A percentile compares a stretch with the other conserved stretches of the same genome.
Evolutionary conservation across 148 eudicot genomes (phyloP).

Genomic region (Fagopyrum esculentum): DNA sequence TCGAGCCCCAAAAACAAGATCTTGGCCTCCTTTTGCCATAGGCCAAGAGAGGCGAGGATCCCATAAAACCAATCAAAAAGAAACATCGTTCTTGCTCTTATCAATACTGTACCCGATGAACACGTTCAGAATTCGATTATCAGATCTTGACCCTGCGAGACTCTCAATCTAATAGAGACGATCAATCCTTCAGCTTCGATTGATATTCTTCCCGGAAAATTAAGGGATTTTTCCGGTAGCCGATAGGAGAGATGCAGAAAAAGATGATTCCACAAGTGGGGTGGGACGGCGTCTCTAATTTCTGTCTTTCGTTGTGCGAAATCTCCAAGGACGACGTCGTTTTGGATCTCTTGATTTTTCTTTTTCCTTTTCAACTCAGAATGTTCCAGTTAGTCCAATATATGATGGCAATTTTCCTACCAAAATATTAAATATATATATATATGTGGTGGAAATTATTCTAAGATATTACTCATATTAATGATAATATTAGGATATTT

Average conservation of each 20-base stretch:
- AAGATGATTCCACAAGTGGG: not conserved
- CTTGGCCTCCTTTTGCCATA: constrained; percentile 77
- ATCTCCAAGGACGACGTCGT: not conserved
- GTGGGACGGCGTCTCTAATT: not conserved
- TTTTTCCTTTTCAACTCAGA: too few species aligned
- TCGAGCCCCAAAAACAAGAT: constrained; percentile 72
- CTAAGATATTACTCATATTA: too few species aligned
- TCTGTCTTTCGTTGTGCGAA: not conserved
- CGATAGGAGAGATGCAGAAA: not conserved
- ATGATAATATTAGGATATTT: too few species aligned
- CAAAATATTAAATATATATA: too few species aligned
- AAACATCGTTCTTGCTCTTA: constrained; percentile 28
- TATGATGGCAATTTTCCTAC: too few species aligned
- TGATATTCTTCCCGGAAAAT: not conserved
- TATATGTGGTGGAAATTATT: too few species aligned
- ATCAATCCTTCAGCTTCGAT: not conserved
- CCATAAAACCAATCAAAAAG: constrained; percentile 66
- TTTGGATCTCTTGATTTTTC: not conserved
- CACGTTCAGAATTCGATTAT: not conserved
- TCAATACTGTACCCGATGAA: not conserved
- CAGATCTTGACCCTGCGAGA: constrained; percentile 1
- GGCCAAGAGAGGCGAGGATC: constrained; percentile 55
- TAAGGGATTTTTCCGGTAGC: not conserved
- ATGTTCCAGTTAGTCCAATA: too few species aligned
- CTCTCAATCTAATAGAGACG: not conserved